phyloP scores from a whole-genome alignment of 305 asterid species.

The Fraxinus xanthoxyloides region DNA sequence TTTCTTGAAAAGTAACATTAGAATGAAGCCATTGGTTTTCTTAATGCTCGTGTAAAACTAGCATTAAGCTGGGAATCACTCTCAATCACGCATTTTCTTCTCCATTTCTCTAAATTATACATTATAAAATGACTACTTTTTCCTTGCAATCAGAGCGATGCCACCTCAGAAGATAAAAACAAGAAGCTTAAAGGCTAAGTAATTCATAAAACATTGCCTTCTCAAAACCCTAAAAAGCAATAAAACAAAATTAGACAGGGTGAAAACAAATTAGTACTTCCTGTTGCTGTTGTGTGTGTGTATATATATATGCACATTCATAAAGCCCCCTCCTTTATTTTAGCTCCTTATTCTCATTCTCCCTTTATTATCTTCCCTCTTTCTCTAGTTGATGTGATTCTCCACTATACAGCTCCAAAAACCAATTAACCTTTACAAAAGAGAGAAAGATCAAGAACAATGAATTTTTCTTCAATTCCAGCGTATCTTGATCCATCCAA shows the following conservation, averaged over 20 bases:
- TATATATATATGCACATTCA: conserved; percentile 45
- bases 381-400: conserved; percentile 76
- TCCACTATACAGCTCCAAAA: conserved; percentile 67
- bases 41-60: conserved; percentile 37
- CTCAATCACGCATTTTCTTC: background rate
- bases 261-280: conserved; percentile 63
- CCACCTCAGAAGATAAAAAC: conserved; percentile 1
- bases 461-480: conserved; percentile 92
- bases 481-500: conserved; percentile 97
- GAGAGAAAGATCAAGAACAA: conserved; percentile 65
- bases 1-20: conserved; percentile 18
- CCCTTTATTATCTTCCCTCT: conserved; percentile 43
- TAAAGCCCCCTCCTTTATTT: conserved; percentile 87
- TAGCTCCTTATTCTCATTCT: conserved; percentile 81
- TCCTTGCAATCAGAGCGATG: conserved; percentile 33
- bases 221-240: conserved; percentile 66
- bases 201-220: conserved; percentile 38
- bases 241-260: conserved; percentile 63
- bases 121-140: conserved; percentile 27
- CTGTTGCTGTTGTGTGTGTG: background rate
- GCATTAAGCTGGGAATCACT: conserved; percentile 21
- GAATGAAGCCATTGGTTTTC: conserved; percentile 29
- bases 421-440: conserved; percentile 71
- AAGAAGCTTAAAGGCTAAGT: conserved; percentile 78
- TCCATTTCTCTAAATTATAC: background rate